Evolutionary conservation across 805 yeast species (phyloP), one percentile per base, ranked within the genome.

Genomic region (Ogataea populi-albae): DNA sequence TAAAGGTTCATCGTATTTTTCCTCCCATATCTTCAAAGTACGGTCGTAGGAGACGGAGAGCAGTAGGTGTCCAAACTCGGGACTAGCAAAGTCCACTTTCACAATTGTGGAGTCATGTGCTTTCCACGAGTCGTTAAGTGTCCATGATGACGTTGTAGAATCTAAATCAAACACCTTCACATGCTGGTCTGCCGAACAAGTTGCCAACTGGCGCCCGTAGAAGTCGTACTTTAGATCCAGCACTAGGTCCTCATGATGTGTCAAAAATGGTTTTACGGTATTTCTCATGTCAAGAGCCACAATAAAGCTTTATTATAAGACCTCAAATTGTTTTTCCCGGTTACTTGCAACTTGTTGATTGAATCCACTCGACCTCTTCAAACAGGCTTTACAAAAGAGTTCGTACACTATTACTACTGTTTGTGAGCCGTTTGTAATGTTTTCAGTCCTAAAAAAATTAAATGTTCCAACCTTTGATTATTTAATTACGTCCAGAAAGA

Each of bases 111-210:
- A 79, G 50, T 93, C 96, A 56, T 93, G 98, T 0, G 98, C 98
- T 47, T 84, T 85, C 94, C 96, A 93, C 31, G 85, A 79, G 60
- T 91, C 97, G 52, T 81, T 80, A 37, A 86, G 62, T 14, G 75
- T 75, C 98, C 98, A 93, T 14, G 78, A 71, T n/a, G 73, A 75
- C 1, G 81, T 71, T 18, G 71, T 64, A 11, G 78, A 61, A 48
- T 81, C 85, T 22, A 83, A 65, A 55, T 86, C 91, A 57, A 88
- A 93, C 21, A 93, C 89, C 53, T 87, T 86, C 43, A 93, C 75
- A 53, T 86, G 95, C 52, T 89, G 96, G 62, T 93, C 98, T 0
- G 95, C 86, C 4, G 96, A 86, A 41, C 95, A 89, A 0, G 97
- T 91, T 2, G 98, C 98, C 38, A 93, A 68, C 43, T 88, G 86